Evolutionary conservation across 257 asterid genomes (phyloP).

Genomic region (Solanum habrochaites): DNA sequence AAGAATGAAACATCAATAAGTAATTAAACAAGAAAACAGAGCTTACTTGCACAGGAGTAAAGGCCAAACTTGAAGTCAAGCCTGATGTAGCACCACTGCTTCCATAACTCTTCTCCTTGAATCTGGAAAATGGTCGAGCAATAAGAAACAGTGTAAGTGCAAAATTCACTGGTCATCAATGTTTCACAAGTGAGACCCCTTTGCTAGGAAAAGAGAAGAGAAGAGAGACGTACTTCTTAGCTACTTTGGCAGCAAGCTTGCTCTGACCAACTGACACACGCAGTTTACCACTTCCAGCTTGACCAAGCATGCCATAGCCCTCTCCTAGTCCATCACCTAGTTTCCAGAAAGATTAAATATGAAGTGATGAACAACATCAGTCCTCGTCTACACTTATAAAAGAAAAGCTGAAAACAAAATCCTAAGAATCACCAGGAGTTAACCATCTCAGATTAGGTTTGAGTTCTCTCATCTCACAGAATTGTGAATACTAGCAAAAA

Average conservation of each 20-base stretch:
- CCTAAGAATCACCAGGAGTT: neutral
- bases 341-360: slow-evolving; percentile 1
- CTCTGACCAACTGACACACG: slow-evolving; percentile 76
- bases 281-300: slow-evolving; percentile 91
- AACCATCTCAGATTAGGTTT: neutral
- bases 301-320: slow-evolving; percentile 99
- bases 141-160: neutral
- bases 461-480: neutral
- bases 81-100: slow-evolving; percentile 95
- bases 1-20: neutral
- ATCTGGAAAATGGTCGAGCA: slow-evolving; percentile 32
- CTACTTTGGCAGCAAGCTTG: slow-evolving; percentile 83
- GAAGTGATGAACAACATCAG: neutral
- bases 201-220: neutral
- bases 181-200: neutral
- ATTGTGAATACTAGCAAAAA: neutral
- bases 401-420: neutral
- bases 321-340: slow-evolving; percentile 98
- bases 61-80: slow-evolving; percentile 88
- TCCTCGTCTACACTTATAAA: neutral
- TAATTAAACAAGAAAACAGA: slow-evolving; percentile 1
- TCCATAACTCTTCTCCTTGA: slow-evolving; percentile 65
- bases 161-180: neutral
- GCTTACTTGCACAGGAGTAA: slow-evolving; percentile 94
- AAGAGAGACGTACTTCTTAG: slow-evolving; percentile 53